Base-by-base conservation (phyloP, 495 filamentous ascomycete species). In the Penicillium ochrochloron region DNA sequence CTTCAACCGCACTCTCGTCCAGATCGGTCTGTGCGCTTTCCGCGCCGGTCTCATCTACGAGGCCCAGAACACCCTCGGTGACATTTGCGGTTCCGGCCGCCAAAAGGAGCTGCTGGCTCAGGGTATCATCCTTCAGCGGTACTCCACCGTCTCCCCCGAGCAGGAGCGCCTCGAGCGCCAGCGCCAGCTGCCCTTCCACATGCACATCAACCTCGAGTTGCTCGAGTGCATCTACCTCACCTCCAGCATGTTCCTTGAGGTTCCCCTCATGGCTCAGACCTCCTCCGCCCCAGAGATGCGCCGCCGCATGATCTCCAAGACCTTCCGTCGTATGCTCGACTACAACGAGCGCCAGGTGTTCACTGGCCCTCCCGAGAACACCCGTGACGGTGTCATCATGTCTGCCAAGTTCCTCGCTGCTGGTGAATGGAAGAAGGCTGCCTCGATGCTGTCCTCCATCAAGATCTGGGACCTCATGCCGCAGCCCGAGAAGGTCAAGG, bases 301-400 rank as follows among this genome's bases (percentile, higher is more conserved):
- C 85, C 97, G 97, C 83, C 89, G 94, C 62, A 87, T 97, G 75
- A 99, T 99, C 79, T 97, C 93, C 83, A 99, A 99, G 87, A 98
- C 96, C 6, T 99, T 97, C 85, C 92, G 95, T 64, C 92, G 95
- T 64, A 97, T 98, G 90, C 84, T 99, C 56, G 96, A 99, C 77
- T 99, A 98, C 82, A 96, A 97, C 77, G 95, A 99, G 86, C 88
- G 95, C 62, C 96, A 98, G 75, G 97, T 99, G 68, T 99, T 99
- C 85, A 98, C 93, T 31, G 95, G 95, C 15, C 95, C 95, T 27
- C 93, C 95, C 10, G 95, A 99, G 82, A 99, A 99, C 82, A 99
- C 96, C 59, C 89, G 95, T 61, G 95, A 99, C 77, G 95, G 97
- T 72, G 94, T 99, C 68, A 98, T 99, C 91, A 95, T 97, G 81